Evolutionary conservation across 208 protist genomes (phyloP).

Genomic region (Porcisia hertigi): DNA sequence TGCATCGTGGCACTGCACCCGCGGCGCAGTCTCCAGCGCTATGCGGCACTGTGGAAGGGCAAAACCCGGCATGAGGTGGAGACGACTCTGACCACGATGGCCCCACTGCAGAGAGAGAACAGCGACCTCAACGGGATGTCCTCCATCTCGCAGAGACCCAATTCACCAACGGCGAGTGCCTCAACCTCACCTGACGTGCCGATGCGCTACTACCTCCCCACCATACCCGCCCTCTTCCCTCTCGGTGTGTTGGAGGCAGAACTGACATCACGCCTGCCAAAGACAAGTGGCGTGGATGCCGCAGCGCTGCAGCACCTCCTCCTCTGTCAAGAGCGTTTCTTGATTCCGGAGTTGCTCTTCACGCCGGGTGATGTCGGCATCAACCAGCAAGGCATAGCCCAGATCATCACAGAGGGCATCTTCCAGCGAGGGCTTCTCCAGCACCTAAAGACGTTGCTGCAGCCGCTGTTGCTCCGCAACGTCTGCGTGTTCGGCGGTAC

Average conservation of each 20-base stretch:
- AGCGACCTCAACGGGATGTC: background rate
- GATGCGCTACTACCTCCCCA: conserved; percentile 71
- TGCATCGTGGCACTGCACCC: conserved; percentile 46
- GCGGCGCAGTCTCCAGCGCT: conserved; percentile 5
- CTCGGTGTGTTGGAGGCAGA: conserved; percentile 63
- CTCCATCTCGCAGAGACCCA: background rate
- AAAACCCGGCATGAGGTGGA: conserved; percentile 16
- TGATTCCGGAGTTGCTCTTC: conserved; percentile 86
- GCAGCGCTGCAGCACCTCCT: conserved; percentile 33
- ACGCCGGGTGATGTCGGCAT: conserved; percentile 63
- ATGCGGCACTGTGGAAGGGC: conserved; percentile 9
- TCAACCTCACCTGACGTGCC: conserved; percentile 12
- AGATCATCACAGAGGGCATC: conserved; percentile 47
- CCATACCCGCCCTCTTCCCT: conserved; percentile 63
- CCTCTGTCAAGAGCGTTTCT: conserved; percentile 69
- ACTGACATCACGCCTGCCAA: conserved; percentile 30
- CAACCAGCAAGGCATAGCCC: conserved; percentile 55
- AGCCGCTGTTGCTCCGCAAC: conserved; percentile 34
- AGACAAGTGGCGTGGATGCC: conserved; percentile 19
- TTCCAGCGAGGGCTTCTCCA: conserved; percentile 44
- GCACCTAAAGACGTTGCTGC: conserved; percentile 36
- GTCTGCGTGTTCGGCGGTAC: conserved; percentile 67
- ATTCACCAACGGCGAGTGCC: background rate
- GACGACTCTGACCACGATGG: background rate
- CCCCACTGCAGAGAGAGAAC: background rate